Conservation (phyloP, 1,284 basidiomycete genomes). For the Microbotryum violaceum region DNA sequence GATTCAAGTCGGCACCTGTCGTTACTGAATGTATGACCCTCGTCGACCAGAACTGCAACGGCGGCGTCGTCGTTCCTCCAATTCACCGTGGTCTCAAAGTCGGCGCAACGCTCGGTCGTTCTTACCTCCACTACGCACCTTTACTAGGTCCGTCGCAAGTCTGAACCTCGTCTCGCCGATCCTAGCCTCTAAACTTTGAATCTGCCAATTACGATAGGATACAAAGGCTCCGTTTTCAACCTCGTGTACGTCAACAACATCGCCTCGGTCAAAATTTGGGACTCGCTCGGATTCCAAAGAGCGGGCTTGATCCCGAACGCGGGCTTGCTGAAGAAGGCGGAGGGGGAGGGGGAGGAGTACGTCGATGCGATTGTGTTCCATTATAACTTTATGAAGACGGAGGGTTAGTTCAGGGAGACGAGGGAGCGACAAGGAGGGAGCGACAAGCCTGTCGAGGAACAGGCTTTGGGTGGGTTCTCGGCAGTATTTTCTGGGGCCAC, state of each 20-base stretch:
- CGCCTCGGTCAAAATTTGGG: conserved; percentile 73
- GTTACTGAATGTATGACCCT: not conserved
- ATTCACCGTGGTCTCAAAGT: conserved; percentile 60
- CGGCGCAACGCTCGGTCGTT: conserved; percentile 65
- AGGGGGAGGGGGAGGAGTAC: conserved; percentile 63
- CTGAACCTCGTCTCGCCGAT: not conserved
- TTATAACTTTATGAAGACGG: conserved; percentile 56
- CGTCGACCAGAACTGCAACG: conserved; percentile 65
- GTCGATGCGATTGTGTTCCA: conserved; percentile 81
- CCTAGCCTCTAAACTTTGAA: too few species aligned
- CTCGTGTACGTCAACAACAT: conserved; percentile 78
- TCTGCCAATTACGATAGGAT: conserved; percentile 45
- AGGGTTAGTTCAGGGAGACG: not conserved
- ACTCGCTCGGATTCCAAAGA: conserved; percentile 69
- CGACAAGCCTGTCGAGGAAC: not conserved
- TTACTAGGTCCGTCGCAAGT: conserved; percentile 45
- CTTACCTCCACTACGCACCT: conserved; percentile 75
- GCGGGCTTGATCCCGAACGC: conserved; percentile 78
- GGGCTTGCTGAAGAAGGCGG: conserved; percentile 60
- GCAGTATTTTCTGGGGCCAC: too few species aligned
- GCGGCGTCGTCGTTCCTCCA: conserved; percentile 75
- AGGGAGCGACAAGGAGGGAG: not conserved
- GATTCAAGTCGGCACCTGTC: too few species aligned
- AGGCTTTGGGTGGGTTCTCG: too few species aligned
- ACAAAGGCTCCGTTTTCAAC: conserved; percentile 85